Base-by-base conservation (phyloP, 352 stramenopile genomes). In the Pythium phragmiticola region DNA sequence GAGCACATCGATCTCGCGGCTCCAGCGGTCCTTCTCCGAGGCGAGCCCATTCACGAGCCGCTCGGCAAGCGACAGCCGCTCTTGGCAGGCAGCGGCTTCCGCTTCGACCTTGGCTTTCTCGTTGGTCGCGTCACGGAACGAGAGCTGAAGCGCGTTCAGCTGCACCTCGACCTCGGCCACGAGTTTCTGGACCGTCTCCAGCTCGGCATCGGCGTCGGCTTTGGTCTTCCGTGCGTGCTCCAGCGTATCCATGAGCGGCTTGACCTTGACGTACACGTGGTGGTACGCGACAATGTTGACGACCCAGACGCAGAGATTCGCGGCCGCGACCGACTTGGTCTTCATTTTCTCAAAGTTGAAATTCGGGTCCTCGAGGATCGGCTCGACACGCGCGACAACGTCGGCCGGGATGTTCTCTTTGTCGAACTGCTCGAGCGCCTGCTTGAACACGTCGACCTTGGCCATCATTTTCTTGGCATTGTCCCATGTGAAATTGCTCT, bases 391-490 rank as follows among this genome's bases (percentile, higher is more conserved):
- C 7, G 79, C 75, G 2, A 97, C 84, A 4, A 98, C 77, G 13
- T 98, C 92, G 0, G 72, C 58, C 0, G 89, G 87, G n/a, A 98
- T 96, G 57, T 97, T 84, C 39, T 98, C 88, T 54, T 95, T 96
- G 67, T 94, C 82, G 52, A 97, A 98, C 21, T 92, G 79, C 66
- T 97, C 88, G 2, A 98, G 72, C 37, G 83, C 76, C 39, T 92
- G 74, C 74, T 97, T 97, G 75, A 98, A 98, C 6, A 89, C 77
- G 61, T 98, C 91, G 13, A 96, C 84, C 39, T 97, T 98, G 2
- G 92, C 92, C 92, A 98, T 98, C 92, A 98, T 97, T 66, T 97
- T 98, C 77, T 97, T 98, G 12, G 92, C 92, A 62, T 96, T 98
- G 41, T 98, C 92, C 92, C 92, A 98, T 45, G 83, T 90, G 48